Evolutionary conservation across 2,329 filamentous ascomycete species (phyloP).

Genomic region (Verticillium tricorpus): DNA sequence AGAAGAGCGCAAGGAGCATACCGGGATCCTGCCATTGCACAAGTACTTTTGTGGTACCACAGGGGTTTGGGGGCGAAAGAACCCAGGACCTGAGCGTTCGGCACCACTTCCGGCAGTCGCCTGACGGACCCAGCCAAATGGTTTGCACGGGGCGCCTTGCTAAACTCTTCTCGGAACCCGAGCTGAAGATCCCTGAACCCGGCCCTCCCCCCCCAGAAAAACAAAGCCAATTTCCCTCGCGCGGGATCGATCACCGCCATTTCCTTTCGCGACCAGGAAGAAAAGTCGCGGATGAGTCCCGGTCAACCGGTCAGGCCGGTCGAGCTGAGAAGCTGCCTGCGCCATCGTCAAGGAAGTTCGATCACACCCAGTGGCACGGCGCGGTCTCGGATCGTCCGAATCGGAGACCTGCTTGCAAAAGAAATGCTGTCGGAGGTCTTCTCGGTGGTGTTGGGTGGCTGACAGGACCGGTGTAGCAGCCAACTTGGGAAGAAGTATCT

Average conservation of each 20-base stretch:
- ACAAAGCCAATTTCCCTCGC: slow-evolving; percentile 15
- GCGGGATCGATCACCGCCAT: slow-evolving; percentile 11
- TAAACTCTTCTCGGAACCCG: slow-evolving; percentile 4
- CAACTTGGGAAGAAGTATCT: neutral
- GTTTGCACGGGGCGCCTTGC: slow-evolving; percentile 4
- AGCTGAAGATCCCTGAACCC: slow-evolving; percentile 10
- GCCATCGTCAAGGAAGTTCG: neutral
- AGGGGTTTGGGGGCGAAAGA: slow-evolving; percentile 1
- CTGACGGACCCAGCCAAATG: slow-evolving; percentile 12
- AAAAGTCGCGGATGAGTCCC: neutral
- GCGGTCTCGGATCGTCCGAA: neutral
- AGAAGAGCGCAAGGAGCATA: neutral
- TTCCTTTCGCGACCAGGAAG: slow-evolving; percentile 9
- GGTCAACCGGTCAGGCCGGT: neutral
- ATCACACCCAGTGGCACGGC: neutral
- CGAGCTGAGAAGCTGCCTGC: neutral
- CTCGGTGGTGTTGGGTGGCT: neutral
- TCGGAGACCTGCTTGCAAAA: neutral
- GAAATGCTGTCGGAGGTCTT: neutral
- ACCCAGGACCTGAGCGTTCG: slow-evolving; percentile 11
- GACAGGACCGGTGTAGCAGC: neutral
- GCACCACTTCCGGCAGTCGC: slow-evolving; percentile 14
- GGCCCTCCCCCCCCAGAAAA: slow-evolving; percentile 1
- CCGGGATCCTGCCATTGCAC: neutral
- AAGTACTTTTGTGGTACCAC: slow-evolving; percentile 5